These are phyloP conservation scores for Populus hybrid DNA, from an alignment of 441 rosid species.

Conservation along the genomic window DNA sequence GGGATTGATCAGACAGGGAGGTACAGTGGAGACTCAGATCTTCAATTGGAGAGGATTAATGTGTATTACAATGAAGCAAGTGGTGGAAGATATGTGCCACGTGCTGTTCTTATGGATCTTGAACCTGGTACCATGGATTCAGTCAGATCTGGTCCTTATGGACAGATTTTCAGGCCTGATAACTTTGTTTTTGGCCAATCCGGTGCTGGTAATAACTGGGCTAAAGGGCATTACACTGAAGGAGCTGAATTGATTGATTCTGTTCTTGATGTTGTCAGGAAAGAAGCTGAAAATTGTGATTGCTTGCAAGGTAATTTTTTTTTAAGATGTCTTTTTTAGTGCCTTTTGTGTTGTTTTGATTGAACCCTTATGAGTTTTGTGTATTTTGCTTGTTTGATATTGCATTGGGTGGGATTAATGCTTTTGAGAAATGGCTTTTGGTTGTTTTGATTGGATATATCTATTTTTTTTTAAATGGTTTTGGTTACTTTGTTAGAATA, in stretches of 20 bases:
- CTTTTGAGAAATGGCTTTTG: too few relatives aligned
- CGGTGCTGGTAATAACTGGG: slow-evolving; percentile 52
- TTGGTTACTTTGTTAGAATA: too few relatives aligned
- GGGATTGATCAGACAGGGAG: slow-evolving; percentile 41
- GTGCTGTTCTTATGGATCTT: slow-evolving; percentile 56
- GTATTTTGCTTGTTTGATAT: too few relatives aligned
- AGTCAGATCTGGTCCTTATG: slow-evolving; percentile 46
- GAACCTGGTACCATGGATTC: slow-evolving; percentile 57
- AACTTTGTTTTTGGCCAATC: slow-evolving; percentile 48
- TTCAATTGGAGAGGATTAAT: slow-evolving; percentile 46
- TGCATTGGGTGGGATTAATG: too few relatives aligned
- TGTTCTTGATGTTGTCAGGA: slow-evolving; percentile 49
- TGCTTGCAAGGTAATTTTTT: slow-evolving; percentile 42
- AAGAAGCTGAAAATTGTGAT: slow-evolving; percentile 50
- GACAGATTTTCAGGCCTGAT: slow-evolving; percentile 49
- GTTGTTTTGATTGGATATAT: too few relatives aligned
- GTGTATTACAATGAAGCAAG: slow-evolving; percentile 50
- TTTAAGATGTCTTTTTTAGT: neutral
- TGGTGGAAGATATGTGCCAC: slow-evolving; percentile 47
- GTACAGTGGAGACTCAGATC: slow-evolving; percentile 43
- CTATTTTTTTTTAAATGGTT: too few relatives aligned
- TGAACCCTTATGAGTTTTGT: too few relatives aligned
- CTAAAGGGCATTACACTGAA: slow-evolving; percentile 49
- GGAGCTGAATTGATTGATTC: slow-evolving; percentile 51
- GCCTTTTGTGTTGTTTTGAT: neutral